phyloP scores from a whole-genome alignment of 495 filamentous ascomycete species.

The Neurospora africana region DNA sequence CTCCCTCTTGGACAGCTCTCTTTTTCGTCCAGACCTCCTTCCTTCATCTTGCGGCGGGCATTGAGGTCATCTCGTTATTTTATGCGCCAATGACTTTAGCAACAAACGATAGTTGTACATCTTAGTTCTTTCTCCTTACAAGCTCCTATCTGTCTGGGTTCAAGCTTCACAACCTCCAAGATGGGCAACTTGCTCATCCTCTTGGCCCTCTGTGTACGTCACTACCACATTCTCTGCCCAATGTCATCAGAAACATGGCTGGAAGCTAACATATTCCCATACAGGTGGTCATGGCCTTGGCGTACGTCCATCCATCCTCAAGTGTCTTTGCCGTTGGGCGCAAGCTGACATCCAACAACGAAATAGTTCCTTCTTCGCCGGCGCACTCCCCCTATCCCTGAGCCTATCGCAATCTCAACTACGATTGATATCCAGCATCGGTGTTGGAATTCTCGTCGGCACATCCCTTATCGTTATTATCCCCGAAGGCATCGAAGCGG shows the following conservation, averaged over 20 bases:
- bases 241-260: conserved; percentile 2
- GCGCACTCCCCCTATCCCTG: conserved; percentile 84
- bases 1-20: background rate
- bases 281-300: conserved; percentile 79
- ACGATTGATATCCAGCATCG: conserved; percentile 81
- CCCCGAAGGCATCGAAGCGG: conserved; percentile 87
- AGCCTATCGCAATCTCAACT: conserved; percentile 80
- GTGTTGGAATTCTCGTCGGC: conserved; percentile 88
- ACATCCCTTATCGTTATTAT: conserved; percentile 96
- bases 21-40: background rate
- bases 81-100: conserved; percentile 1
- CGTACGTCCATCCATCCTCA: conserved; percentile 47
- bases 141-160: background rate
- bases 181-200: conserved; percentile 81
- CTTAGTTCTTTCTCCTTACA: background rate
- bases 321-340: conserved; percentile 4
- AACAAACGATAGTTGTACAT: background rate
- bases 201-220: conserved; percentile 55
- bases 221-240: background rate
- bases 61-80: background rate
- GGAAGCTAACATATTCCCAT: conserved; percentile 12
- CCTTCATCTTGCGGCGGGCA: background rate
- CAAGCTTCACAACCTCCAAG: conserved; percentile 3
- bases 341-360: conserved; percentile 13
- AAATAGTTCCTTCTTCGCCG: conserved; percentile 83